These are phyloP conservation scores for Neurospora pannonica DNA, from an alignment of 495 filamentous ascomycete species.

Conservation along the genomic window DNA sequence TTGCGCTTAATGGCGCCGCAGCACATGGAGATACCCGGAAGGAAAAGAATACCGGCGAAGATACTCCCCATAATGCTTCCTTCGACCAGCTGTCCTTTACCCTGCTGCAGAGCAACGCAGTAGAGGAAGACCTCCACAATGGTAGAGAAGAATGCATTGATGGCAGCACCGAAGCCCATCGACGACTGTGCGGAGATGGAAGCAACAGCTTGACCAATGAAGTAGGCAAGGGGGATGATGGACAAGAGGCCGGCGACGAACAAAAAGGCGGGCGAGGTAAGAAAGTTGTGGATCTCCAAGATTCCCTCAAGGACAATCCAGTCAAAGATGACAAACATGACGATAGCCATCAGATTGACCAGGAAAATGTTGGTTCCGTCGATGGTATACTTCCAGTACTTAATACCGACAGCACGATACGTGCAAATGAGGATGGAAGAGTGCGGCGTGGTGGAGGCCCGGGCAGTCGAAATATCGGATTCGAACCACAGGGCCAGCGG, in stretches of 20 bases:
- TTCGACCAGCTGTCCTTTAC: constrained; percentile 88
- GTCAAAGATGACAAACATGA: constrained; percentile 87
- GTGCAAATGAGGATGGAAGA: constrained; percentile 92
- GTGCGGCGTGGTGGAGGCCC: constrained; percentile 56
- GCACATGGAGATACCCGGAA: constrained; percentile 97
- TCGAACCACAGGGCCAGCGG: constrained; percentile 90
- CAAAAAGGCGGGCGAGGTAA: constrained; percentile 75
- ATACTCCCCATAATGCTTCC: constrained; percentile 97
- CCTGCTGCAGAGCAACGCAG: constrained; percentile 85
- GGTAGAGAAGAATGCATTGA: constrained; percentile 99
- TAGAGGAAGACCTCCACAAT: constrained; percentile 98
- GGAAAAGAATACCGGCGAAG: constrained; percentile 90
- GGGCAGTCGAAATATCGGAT: constrained; percentile 67
- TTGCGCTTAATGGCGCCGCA: constrained; percentile 97
- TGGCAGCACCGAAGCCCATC: constrained; percentile 98
- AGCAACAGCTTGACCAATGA: constrained; percentile 98
- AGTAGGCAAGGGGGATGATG: constrained; percentile 96
- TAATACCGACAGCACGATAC: constrained; percentile 84
- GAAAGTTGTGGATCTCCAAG: constrained; percentile 54
- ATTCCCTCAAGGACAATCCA: constrained; percentile 64
- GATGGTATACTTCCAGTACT: constrained; percentile 99
- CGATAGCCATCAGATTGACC: constrained; percentile 88
- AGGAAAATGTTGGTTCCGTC: constrained; percentile 98
- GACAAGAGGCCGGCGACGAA: constrained; percentile 80
- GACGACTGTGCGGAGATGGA: constrained; percentile 97